Evolutionary conservation across 495 filamentous ascomycete genomes (phyloP), one percentile per base, ranked within the genome.

Genomic region (Aspergillus homomorphus): DNA sequence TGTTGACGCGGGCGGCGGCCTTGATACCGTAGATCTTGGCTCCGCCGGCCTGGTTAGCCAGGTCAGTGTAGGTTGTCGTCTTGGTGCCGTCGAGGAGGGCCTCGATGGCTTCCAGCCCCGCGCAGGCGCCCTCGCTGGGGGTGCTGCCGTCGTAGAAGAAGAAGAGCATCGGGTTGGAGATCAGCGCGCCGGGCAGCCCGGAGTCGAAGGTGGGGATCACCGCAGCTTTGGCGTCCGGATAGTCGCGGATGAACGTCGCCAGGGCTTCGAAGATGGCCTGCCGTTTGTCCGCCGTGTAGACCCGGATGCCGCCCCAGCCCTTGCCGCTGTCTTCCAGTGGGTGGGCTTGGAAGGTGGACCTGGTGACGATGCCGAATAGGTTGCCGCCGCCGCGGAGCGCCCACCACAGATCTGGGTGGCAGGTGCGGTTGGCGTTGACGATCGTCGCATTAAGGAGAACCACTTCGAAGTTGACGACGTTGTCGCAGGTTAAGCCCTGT

Each of bases 81-180:
- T 57, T 42, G 8, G 59, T 61, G 10, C 26, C 14, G 42, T 57
- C 43, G 5, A 61, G 12, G 8, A 61, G 22, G 2, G 59, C 18
- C n/a, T 50, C 33, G 42, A 61, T 57, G 3, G 52, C 30, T 2
- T 61, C 59, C n/a, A 61, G 49, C 2, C 59, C 54, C 9, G 42
- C 54, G 44, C 82, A 83, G 19, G 77, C 68, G 2, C 67, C 74
- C 15, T 63, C 53, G 1, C 77, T 77, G 21, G 77, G 78, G 15
- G 72, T 68, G 0, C 74, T 66, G 0, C 80, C 80, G 48, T 82
- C 75, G 58, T 82, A 82, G 69, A 80, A 83, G 33, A 80, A 60
- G 30, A 80, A 55, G 0, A 78, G 56, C 23, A 69, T 69, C 0
- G 76, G 71, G 18, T 76, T 62, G 42, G 54, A 50, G 45, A 61